Percentiles rank a stretch among this genome's conserved stretches.
Evolutionary conservation across 768 basidiomycete species (phyloP).

Genomic region (Pulveroboletus ravenelii): DNA sequence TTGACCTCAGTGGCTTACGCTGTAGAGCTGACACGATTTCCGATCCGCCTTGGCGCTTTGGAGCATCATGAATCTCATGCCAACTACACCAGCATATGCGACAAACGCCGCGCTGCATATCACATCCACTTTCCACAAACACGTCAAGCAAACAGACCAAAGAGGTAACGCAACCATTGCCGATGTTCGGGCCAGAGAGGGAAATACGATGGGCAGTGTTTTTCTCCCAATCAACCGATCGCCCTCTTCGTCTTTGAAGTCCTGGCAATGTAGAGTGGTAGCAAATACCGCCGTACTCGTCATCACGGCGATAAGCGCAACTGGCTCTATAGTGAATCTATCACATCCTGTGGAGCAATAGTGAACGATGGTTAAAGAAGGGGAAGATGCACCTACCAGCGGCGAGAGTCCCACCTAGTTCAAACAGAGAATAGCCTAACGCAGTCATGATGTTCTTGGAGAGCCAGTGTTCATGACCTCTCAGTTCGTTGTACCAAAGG

Average conservation of each 20-base stretch:
- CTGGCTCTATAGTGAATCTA: slow-evolving; percentile 21
- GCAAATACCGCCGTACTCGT: slow-evolving; percentile 32
- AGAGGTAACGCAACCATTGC: slow-evolving; percentile 26
- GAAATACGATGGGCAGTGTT: slow-evolving; percentile 43
- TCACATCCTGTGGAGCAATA: slow-evolving; percentile 18
- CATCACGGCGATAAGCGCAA: slow-evolving; percentile 26
- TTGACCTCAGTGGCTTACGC: slow-evolving; percentile 16
- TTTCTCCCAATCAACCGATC: slow-evolving; percentile 36
- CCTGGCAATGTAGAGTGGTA: slow-evolving; percentile 34
- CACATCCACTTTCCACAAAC: slow-evolving; percentile 26
- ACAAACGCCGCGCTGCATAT: slow-evolving; percentile 25
- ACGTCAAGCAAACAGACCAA: slow-evolving; percentile 28
- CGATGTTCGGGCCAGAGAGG: slow-evolving; percentile 26
- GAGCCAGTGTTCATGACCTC: slow-evolving; percentile 28
- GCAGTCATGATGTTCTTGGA: slow-evolving; percentile 34
- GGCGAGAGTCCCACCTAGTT: slow-evolving; percentile 34
- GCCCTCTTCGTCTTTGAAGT: slow-evolving; percentile 41
- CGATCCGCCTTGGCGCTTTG: slow-evolving; percentile 21
- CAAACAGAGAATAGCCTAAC: slow-evolving; percentile 35
- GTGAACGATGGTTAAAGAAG: slow-evolving; percentile 1
- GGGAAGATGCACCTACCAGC: slow-evolving; percentile 26
- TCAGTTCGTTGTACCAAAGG: slow-evolving; percentile 37
- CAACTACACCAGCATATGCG: slow-evolving; percentile 22
- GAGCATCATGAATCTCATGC: slow-evolving; percentile 24
- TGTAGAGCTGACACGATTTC: slow-evolving; percentile 29